Percentiles rank a stretch among this genome's conserved stretches.
These are phyloP conservation scores for Hypoxylon fragiforme DNA, from an alignment of 495 filamentous ascomycete genomes.

Conservation along the genomic window DNA sequence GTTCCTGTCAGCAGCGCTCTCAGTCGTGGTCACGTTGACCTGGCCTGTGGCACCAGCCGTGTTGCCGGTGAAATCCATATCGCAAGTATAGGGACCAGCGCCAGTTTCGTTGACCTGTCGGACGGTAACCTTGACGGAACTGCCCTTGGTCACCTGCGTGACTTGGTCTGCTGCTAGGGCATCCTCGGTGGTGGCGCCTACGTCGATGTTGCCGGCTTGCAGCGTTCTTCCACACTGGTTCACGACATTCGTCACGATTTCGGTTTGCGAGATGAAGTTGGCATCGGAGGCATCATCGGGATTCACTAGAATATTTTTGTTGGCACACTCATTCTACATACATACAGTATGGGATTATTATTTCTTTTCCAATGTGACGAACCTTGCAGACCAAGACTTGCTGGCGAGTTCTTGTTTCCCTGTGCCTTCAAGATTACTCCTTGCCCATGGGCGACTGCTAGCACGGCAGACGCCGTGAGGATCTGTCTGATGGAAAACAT, in stretches of 20 bases:
- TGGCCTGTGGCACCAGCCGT: slow-evolving; percentile 40
- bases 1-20: slow-evolving; percentile 42
- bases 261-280: slow-evolving; percentile 54
- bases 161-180: slow-evolving; percentile 45
- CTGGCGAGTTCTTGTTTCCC: slow-evolving; percentile 39
- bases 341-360: too few relatives aligned
- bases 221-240: slow-evolving; percentile 53
- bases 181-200: slow-evolving; percentile 54
- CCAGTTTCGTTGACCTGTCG: slow-evolving; percentile 57
- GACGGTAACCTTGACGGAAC: slow-evolving; percentile 43
- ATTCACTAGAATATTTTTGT: slow-evolving; percentile 36
- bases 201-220: slow-evolving; percentile 54
- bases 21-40: slow-evolving; percentile 41
- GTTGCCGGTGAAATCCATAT: slow-evolving; percentile 48
- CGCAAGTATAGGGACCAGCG: slow-evolving; percentile 56
- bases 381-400: slow-evolving; percentile 45
- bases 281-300: slow-evolving; percentile 46
- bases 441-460: slow-evolving; percentile 44
- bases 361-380: too few relatives aligned
- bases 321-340: neutral
- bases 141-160: slow-evolving; percentile 46
- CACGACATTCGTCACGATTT: slow-evolving; percentile 48
- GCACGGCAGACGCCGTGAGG: slow-evolving; percentile 37
- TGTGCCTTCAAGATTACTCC: slow-evolving; percentile 47
- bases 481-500: slow-evolving; percentile 39